A percentile compares a stretch with the other conserved stretches of the same genome.
Evolutionary conservation across 2,329 filamentous ascomycete species (phyloP).

Genomic region (Fusarium devonianum): DNA sequence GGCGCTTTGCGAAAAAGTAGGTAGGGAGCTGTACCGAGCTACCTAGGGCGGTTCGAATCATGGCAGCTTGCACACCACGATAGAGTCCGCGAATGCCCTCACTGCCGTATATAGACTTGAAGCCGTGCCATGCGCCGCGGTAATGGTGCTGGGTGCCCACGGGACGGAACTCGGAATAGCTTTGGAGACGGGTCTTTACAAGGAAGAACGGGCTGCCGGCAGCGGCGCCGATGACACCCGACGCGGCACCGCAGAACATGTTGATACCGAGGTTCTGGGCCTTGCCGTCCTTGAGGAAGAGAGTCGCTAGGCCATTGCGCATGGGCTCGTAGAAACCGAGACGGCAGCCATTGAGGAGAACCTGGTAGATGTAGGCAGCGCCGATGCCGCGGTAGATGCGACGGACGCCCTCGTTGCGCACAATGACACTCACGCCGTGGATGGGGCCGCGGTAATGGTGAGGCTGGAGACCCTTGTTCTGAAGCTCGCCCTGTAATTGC

Average conservation of each 20-base stretch:
- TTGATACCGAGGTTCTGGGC: conserved; percentile 89
- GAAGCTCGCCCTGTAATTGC: conserved; percentile 95
- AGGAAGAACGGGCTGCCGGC: conserved; percentile 96
- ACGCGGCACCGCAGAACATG: conserved; percentile 88
- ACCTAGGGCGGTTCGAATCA: conserved; percentile 95
- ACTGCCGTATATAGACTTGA: conserved; percentile 76
- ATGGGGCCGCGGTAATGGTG: conserved; percentile 90
- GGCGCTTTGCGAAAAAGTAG: conserved; percentile 96
- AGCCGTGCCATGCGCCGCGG: conserved; percentile 82
- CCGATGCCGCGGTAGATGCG: conserved; percentile 90
- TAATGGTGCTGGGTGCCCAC: conserved; percentile 98
- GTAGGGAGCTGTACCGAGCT: conserved; percentile 96
- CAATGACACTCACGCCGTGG: conserved; percentile 88
- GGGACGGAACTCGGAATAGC: conserved; percentile 88
- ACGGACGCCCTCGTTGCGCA: conserved; percentile 85
- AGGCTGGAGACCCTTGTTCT: conserved; percentile 82
- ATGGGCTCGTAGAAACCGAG: conserved; percentile 98
- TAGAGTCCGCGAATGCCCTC: conserved; percentile 88
- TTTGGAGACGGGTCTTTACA: conserved; percentile 95
- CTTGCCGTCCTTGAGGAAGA: conserved; percentile 75
- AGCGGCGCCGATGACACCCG: conserved; percentile 90
- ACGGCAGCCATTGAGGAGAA: conserved; percentile 94
- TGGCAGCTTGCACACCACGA: conserved; percentile 88
- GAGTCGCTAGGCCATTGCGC: conserved; percentile 72
- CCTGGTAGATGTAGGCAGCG: conserved; percentile 94